These are phyloP conservation scores for Dalbergia oliveri DNA, from an alignment of 306 rosid genomes.

Conservation along the genomic window DNA sequence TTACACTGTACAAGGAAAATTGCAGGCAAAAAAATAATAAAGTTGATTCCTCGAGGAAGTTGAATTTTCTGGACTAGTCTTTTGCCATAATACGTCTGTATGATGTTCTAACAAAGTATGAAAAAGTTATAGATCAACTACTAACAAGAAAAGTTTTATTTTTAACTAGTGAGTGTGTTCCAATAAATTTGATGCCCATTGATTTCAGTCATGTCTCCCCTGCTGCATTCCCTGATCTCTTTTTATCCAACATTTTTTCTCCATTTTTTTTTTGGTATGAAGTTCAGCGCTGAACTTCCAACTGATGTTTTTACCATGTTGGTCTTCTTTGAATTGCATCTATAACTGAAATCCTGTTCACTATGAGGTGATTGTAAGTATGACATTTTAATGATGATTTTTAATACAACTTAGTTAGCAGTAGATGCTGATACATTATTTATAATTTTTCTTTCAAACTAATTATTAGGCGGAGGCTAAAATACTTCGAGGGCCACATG, in stretches of 20 bases:
- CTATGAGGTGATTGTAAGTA: not conserved
- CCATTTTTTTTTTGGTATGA: not conserved
- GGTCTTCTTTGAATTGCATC: conserved; percentile 23
- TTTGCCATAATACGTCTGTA: not conserved
- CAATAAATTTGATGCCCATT: conserved; percentile 14
- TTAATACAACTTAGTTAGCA: not conserved
- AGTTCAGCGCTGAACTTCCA: conserved; percentile 20
- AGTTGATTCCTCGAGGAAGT: conserved; percentile 18
- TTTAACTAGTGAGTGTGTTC: conserved; percentile 4
- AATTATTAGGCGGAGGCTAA: conserved; percentile 91
- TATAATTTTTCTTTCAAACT: conserved; percentile 31
- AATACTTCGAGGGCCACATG: conserved; percentile 94
- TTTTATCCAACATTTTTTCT: not conserved
- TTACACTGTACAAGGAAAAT: not conserved
- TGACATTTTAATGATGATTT: not conserved
- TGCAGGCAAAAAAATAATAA: not conserved
- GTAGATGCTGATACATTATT: not conserved
- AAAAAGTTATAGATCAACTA: conserved; percentile 10
- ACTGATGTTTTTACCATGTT: not conserved
- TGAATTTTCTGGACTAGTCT: conserved; percentile 3
- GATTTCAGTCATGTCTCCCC: not conserved
- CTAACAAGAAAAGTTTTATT: conserved; percentile 15
- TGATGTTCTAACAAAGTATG: not conserved
- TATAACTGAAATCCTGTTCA: conserved; percentile 10
- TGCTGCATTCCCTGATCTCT: not conserved